phyloP scores from a whole-genome alignment of 2,329 filamentous ascomycete genomes.

The Tothia fuscella region DNA sequence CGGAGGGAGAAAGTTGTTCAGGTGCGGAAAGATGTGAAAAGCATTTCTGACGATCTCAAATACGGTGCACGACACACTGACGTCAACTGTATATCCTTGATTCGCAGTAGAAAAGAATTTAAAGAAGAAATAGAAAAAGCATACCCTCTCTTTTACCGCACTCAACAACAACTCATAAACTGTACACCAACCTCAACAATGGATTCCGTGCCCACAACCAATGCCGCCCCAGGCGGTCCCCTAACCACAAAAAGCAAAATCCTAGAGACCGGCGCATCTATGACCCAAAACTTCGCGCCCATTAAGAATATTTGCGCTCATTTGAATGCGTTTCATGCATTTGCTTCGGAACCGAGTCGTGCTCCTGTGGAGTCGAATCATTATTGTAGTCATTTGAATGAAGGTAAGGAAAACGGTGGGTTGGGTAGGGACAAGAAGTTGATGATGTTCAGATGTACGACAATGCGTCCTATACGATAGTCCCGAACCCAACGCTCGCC shows the following conservation, averaged over 20 bases:
- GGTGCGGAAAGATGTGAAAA: too few species aligned
- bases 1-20: too few species aligned
- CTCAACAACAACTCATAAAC: too few species aligned
- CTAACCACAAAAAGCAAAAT: slow-evolving; percentile 44
- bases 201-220: slow-evolving; percentile 27
- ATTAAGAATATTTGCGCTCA: slow-evolving; percentile 68
- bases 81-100: too few species aligned
- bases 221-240: slow-evolving; percentile 36
- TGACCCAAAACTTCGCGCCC: slow-evolving; percentile 56
- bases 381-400: slow-evolving; percentile 68
- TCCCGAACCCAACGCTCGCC: slow-evolving; percentile 50
- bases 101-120: too few species aligned
- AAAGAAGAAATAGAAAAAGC: too few species aligned
- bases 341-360: slow-evolving; percentile 58
- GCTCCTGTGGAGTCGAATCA: slow-evolving; percentile 71
- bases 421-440: too few species aligned
- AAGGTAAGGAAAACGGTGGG: slow-evolving; percentile 32
- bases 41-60: too few species aligned
- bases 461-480: slow-evolving; percentile 81
- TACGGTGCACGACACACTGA: too few species aligned
- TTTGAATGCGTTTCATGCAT: slow-evolving; percentile 77
- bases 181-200: slow-evolving; percentile 17
- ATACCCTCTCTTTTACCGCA: too few species aligned
- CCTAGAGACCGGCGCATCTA: slow-evolving; percentile 49
- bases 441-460: slow-evolving; percentile 63